Evolutionary conservation across 2,329 filamentous ascomycete species (phyloP), one percentile per base, ranked within the genome.

Genomic region (Xylariomycetidae sp.): DNA sequence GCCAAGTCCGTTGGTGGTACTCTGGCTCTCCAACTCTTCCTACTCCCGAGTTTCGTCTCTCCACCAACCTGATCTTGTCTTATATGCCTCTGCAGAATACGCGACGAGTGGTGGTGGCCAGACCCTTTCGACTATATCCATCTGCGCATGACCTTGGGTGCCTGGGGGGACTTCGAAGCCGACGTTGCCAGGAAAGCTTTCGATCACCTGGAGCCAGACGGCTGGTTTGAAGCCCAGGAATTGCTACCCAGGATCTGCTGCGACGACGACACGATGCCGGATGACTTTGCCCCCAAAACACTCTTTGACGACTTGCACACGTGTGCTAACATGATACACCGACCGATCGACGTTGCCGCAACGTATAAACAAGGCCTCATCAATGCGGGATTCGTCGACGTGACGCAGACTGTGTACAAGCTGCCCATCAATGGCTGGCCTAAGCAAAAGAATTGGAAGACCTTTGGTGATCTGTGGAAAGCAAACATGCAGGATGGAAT

Each of bases 81-180:
- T n/a, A n/a, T n/a, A n/a, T n/a, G n/a, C n/a, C n/a, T n/a, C n/a
- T n/a, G n/a, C n/a, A n/a, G n/a, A n/a, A n/a, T n/a, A n/a, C 58
- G 62, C 3, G 64, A 73, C 36, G 57, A 63, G 3, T 73, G 70
- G 70, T 60, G 65, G 26, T 71, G 65, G 50, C 67, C 70, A 4
- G 68, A 76, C 31, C 62, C 67, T 2, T 68, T 74, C 36, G 71
- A 76, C 45, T 74, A 70, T 43, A 67, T 76, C 26, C 72, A 76
- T 48, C 67, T 65, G 1, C 66, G 72, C 25, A 54, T 63, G 22
- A 70, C 68, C 0, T 49, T 64, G 8, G 70, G 67, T 14, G 71
- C 67, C 44, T 75, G 70, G 65, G 54, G 58, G 6, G 58, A 65
- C 34, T 70, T 70, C 46, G 61, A 67, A 33, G 47, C 47, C 1